These are phyloP conservation scores for Volvariella surrecta DNA, from an alignment of 1,284 basidiomycete genomes.

Conservation along the genomic window DNA sequence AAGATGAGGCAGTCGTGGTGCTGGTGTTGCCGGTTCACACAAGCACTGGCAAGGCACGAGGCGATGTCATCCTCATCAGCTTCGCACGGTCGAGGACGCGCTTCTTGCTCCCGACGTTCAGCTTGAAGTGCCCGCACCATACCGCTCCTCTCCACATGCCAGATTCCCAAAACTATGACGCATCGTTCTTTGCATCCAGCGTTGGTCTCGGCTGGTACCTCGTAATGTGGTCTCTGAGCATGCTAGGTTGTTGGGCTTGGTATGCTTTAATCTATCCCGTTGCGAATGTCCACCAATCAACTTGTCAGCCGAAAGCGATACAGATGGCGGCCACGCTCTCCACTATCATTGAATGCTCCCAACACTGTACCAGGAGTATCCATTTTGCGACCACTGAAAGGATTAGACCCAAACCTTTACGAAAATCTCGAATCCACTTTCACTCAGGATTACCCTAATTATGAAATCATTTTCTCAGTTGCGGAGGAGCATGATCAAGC, in stretches of 20 bases:
- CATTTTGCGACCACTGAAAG: slow-evolving; percentile 86
- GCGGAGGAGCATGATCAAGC: slow-evolving; percentile 81
- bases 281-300: slow-evolving; percentile 10
- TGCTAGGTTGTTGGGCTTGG: slow-evolving; percentile 76
- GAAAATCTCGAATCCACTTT: slow-evolving; percentile 92
- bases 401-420: slow-evolving; percentile 87
- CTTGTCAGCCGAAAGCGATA: slow-evolving; percentile 61
- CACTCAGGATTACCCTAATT: slow-evolving; percentile 81
- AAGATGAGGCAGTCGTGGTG: too few species aligned
- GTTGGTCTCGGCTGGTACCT: slow-evolving; percentile 64
- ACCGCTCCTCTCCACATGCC: slow-evolving; percentile 12
- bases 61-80: too few species aligned
- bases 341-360: slow-evolving; percentile 42
- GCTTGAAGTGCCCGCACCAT: slow-evolving; percentile 3
- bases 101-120: neutral
- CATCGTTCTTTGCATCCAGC: slow-evolving; percentile 20
- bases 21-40: too few species aligned
- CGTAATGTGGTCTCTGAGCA: slow-evolving; percentile 64
- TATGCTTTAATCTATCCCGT: slow-evolving; percentile 32
- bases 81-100: too few species aligned
- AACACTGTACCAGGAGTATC: slow-evolving; percentile 77
- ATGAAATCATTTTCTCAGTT: slow-evolving; percentile 83
- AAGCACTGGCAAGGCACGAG: too few species aligned
- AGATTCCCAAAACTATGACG: neutral
- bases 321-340: slow-evolving; percentile 54